Base-by-base conservation (phyloP, 257 asterid genomes). In the Nicotiana tabacum region DNA sequence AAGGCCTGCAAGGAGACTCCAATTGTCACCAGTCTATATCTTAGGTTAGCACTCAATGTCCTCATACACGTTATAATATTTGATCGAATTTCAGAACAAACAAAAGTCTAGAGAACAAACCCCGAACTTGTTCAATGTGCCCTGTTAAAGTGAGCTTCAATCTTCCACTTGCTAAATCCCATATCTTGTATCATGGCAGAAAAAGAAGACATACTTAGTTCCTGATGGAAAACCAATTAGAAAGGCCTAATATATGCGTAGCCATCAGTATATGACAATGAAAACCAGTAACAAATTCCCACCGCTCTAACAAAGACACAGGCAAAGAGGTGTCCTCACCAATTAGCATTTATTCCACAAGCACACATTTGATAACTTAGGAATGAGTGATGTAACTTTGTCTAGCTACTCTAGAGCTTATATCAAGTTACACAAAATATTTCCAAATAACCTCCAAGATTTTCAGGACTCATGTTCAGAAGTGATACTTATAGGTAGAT, bases 101-200 rank as follows among this genome's bases (percentile, higher is more conserved):
- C 8, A 76, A 15, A 76, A 76, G 43, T 51, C 46, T 27, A 32
- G 46, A 76, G 62, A 48, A 76, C 80, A 51, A 51, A 76, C 99
- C 98, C 94, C 95, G 87, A 62, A 92, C 85, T 90, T 92, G 97
- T 85, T 90, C 95, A 39, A 90, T 92, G 84, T 92, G 97, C 81
- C 95, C 95, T 83, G 94, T 92, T 66, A 92, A 91, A 29, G 97
- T 92, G 83, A 92, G 95, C 84, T 87, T 92, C 86, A 92, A 83
- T 64, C 87, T 83, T 68, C 97, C 95, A 85, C 88, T 89, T 67
- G 94, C 97, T 82, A 92, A 85, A 88, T 92, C 97, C 95, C 95
- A 91, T 88, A 92, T 91, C 80, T 76, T 27, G 80, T 51, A 24
- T 61, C 80, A 51, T 16, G 2, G 5, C 27, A 24, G 64, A 51